Conservation (phyloP, 129 eudicot genomes). For the Mikania micrantha region DNA sequence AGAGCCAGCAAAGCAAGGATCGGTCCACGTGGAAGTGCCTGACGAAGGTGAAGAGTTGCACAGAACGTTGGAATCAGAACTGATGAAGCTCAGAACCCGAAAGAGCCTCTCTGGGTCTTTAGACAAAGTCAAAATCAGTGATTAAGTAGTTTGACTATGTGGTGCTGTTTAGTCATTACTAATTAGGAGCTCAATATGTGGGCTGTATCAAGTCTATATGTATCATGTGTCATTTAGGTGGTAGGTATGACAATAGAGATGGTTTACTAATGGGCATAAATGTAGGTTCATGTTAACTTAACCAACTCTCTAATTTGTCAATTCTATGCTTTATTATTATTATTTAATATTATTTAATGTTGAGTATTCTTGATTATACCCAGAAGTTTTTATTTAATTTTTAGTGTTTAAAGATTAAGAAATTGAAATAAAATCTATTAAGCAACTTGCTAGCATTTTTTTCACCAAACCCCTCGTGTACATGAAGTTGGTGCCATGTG, state of each 20-base stretch:
- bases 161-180: no score
- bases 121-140: slow-evolving; percentile 26
- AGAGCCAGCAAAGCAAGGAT: slow-evolving; percentile 50
- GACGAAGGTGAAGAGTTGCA: slow-evolving; percentile 24
- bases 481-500: not conserved
- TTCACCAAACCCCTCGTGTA: not conserved
- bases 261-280: slow-evolving; percentile 15
- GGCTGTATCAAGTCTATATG: not conserved
- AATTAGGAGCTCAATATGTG: not conserved
- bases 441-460: not conserved
- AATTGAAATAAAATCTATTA: not conserved
- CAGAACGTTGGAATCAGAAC: slow-evolving; percentile 45
- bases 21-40: slow-evolving; percentile 57
- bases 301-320: not conserved
- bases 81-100: slow-evolving; percentile 37
- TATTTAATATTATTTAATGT: no score
- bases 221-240: slow-evolving; percentile 21
- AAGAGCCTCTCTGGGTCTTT: slow-evolving; percentile 30
- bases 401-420: not conserved
- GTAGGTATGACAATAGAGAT: slow-evolving; percentile 22
- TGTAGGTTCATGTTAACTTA: slow-evolving; percentile 1
- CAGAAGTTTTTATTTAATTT: no score
- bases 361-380: no score
- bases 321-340: not conserved
- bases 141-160: no score